Evolutionary conservation across 2,329 filamentous ascomycete species (phyloP), one percentile per base, ranked within the genome.

Genomic region (Corynespora cassiicola): DNA sequence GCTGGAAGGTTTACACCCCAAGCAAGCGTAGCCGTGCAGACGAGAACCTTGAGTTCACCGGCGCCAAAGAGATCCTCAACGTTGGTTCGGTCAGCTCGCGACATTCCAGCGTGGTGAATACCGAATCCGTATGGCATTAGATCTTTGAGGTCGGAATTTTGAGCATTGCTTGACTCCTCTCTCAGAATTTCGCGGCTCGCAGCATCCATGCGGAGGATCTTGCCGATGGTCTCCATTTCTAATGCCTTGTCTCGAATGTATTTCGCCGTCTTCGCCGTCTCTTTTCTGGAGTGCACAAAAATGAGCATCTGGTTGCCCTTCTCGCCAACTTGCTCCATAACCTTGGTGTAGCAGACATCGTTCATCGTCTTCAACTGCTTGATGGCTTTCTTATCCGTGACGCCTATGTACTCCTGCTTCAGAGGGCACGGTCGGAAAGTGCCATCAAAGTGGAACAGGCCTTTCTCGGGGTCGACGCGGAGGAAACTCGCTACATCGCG

Each of bases 311-410:
- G 94, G 58, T 99, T 96, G 49, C 88, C 84, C 61, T 95, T 87
- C 42, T 87, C 85, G 6, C 94, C 94, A 19, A 96, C 92, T 63
- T 97, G 92, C 69, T 99, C 94, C 37, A 99, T 81, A 18, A 96
- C 91, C 70, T 99, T 99, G 50, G 86, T 95, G 69, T 99, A 99
- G 41, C 90, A 96, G 37, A 99, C 91, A 57, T 99, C 94, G 63
- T 99, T 99, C 94, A 99, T 99, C 1, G 88, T 95, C 78, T 97
- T 96, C 37, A 99, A 76, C 68, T 99, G 94, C 72, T 97, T 99
- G 73, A 99, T 99, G 5, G 94, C 88, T 68, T 97, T 97, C 74
- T 94, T 95, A 55, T 99, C 94, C 0, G 92, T 96, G 27, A 99
- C 88, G 36, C 94, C 94, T 53, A 99, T 89, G 63, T 97, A 99